Evolutionary conservation across 2,329 filamentous ascomycete species (phyloP).

Genomic region (Fusarium sp.): DNA sequence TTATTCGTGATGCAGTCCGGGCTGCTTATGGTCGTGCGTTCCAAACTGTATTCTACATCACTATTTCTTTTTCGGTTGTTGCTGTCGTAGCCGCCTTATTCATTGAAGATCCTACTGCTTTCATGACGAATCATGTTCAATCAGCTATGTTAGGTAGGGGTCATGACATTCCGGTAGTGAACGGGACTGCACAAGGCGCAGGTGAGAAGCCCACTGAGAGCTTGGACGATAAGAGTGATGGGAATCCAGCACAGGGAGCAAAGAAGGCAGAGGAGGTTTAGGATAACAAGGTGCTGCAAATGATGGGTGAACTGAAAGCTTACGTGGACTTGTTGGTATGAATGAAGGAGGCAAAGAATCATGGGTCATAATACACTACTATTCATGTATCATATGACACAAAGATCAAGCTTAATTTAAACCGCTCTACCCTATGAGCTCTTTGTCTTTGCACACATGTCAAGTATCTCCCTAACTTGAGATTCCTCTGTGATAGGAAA

Average conservation of each 20-base stretch:
- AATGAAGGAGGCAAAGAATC: no score
- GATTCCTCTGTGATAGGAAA: constrained; percentile 58
- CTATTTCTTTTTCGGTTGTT: constrained; percentile 12
- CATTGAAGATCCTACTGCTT: constrained; percentile 10
- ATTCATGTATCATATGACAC: no score
- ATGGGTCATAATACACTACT: no score
- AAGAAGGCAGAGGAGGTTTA: not conserved
- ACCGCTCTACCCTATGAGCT: no score
- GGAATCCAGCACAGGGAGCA: rapidly evolving
- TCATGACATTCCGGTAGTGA: not conserved
- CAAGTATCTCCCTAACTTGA: constrained; percentile 64
- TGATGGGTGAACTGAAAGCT: no score
- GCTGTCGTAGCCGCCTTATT: constrained; percentile 7
- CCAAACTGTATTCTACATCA: constrained; percentile 19
- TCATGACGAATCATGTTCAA: constrained; percentile 23
- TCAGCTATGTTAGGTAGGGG: not conserved
- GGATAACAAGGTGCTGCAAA: no score
- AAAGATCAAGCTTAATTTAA: no score
- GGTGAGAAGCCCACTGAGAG: not conserved
- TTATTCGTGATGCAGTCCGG: constrained; percentile 4
- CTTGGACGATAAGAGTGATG: not conserved
- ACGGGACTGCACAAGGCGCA: rapidly evolving
- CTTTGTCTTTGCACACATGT: constrained; percentile 42
- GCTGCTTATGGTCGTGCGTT: constrained; percentile 12
- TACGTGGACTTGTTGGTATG: no score